phyloP scores from a whole-genome alignment of 768 basidiomycete genomes.

The Hebeloma cylindrosporum region DNA sequence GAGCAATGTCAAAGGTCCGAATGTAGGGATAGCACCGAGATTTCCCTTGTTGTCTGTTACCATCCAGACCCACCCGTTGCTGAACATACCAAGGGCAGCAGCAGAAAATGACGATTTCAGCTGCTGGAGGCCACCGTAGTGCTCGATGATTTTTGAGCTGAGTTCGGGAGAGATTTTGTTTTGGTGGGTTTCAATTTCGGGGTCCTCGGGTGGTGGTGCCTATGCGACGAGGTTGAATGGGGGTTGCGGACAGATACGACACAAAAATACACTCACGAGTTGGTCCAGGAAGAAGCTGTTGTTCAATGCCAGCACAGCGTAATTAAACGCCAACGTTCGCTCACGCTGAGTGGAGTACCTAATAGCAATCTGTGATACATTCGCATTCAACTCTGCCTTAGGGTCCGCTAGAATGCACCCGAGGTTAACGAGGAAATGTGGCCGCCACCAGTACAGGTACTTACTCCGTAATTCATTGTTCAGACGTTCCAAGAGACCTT shows the following conservation, averaged over 20 bases:
- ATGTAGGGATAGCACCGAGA: slow-evolving; percentile 77
- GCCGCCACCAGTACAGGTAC: slow-evolving; percentile 19
- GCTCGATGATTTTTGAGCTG: slow-evolving; percentile 33
- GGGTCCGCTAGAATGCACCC: slow-evolving; percentile 21
- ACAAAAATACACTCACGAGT: slow-evolving; percentile 58
- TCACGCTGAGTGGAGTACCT: slow-evolving; percentile 58
- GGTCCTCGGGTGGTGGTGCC: slow-evolving; percentile 36
- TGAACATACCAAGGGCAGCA: slow-evolving; percentile 74
- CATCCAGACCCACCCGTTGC: slow-evolving; percentile 86
- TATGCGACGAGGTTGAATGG: slow-evolving; percentile 24
- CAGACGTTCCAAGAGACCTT: slow-evolving; percentile 75
- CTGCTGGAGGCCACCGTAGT: slow-evolving; percentile 64
- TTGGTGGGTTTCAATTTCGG: slow-evolving; percentile 36
- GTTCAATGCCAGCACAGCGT: slow-evolving; percentile 90
- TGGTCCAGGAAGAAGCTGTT: slow-evolving; percentile 92
- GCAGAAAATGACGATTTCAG: slow-evolving; percentile 78
- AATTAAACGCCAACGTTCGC: slow-evolving; percentile 78
- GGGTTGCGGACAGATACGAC: neutral
- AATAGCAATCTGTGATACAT: slow-evolving; percentile 72
- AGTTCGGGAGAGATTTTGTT: slow-evolving; percentile 36
- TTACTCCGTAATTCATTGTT: slow-evolving; percentile 74
- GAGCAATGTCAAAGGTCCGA: slow-evolving; percentile 87
- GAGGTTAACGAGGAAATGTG: slow-evolving; percentile 19
- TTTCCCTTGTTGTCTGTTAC: slow-evolving; percentile 65
- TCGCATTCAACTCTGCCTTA: slow-evolving; percentile 53